These are phyloP conservation scores for Ploettnerulaceae sp. DNA, from an alignment of 2,329 filamentous ascomycete genomes.

Conservation along the genomic window DNA sequence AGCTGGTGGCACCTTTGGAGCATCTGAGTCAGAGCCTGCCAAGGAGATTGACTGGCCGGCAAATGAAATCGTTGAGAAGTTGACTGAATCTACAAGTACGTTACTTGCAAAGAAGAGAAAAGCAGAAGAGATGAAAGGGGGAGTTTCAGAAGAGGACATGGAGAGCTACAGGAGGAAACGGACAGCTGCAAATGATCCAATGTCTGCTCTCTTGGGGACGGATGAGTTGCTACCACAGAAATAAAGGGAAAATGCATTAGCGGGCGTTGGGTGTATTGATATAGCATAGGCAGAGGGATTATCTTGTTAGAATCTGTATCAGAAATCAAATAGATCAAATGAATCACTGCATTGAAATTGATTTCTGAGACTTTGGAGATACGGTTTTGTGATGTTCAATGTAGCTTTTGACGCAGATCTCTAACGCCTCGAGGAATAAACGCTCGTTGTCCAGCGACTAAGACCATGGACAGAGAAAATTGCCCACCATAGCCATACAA, in stretches of 20 bases:
- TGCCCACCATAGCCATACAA: conserved; percentile 32
- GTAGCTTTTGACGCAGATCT: conserved; percentile 19
- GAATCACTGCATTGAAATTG: neutral
- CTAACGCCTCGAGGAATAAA: conserved; percentile 25
- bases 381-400: conserved; percentile 4
- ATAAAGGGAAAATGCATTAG: conserved; percentile 8
- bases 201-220: conserved; percentile 74
- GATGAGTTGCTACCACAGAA: conserved; percentile 55
- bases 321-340: neutral
- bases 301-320: neutral
- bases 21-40: conserved; percentile 28
- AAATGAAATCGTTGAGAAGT: conserved; percentile 35
- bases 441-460: conserved; percentile 22
- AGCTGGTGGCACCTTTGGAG: conserved; percentile 38
- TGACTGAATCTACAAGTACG: conserved; percentile 23
- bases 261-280: conserved; percentile 12
- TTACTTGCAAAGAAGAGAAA: conserved; percentile 61
- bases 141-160: conserved; percentile 76
- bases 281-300: conserved; percentile 10
- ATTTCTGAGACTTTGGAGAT: neutral
- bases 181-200: conserved; percentile 73
- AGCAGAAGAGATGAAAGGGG: conserved; percentile 71
- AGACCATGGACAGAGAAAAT: conserved; percentile 15
- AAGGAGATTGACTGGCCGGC: conserved; percentile 25
- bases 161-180: conserved; percentile 78